Evolutionary conservation across 805 yeast genomes (phyloP).

Genomic region (Starmerella kuoi): DNA sequence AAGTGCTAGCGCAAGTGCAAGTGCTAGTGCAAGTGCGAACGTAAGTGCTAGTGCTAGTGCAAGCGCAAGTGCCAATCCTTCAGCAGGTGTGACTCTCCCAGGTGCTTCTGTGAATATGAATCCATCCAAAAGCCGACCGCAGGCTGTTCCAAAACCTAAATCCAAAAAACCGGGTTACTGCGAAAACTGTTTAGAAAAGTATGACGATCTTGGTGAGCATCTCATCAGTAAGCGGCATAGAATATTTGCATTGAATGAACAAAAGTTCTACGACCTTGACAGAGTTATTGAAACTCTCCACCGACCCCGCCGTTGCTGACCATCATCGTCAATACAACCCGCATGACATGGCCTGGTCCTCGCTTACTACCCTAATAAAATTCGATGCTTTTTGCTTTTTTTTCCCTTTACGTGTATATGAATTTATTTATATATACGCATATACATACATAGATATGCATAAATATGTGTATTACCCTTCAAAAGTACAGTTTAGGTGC

Average conservation of each 20-base stretch:
- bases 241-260: conserved; percentile 59
- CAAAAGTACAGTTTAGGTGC: no score
- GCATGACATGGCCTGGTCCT: no score
- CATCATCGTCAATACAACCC: no score
- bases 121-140: conserved; percentile 1
- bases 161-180: conserved; percentile 61
- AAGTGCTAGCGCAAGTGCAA: background rate
- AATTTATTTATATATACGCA: background rate
- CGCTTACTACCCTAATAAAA: no score
- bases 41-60: background rate
- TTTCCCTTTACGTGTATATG: background rate
- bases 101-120: conserved; percentile 18
- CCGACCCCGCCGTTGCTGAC: conserved; percentile 23
- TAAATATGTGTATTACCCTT: background rate
- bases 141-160: conserved; percentile 5
- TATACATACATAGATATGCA: no score
- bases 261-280: conserved; percentile 69
- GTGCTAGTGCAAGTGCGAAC: conserved; percentile 11
- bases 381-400: no score
- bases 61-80: conserved; percentile 2
- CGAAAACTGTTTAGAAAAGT: conserved; percentile 81
- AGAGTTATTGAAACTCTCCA: conserved; percentile 44
- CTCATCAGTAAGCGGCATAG: conserved; percentile 56
- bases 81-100: conserved; percentile 9
- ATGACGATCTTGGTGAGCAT: conserved; percentile 69